These are phyloP conservation scores for Backusella circina DNA, from an alignment of 192 early-diverging fungal genomes.

Conservation along the genomic window DNA sequence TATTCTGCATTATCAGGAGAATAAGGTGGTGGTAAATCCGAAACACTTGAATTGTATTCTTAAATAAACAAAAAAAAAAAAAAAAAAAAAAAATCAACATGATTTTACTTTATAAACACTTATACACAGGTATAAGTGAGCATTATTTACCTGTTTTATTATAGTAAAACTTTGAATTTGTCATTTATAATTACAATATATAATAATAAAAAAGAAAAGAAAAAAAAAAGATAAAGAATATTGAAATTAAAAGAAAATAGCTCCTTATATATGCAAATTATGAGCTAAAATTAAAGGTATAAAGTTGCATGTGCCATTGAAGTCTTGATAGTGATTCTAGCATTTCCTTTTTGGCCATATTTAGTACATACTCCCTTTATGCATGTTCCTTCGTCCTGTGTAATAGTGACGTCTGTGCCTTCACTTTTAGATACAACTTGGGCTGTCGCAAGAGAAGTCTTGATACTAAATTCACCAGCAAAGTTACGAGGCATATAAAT, in stretches of 20 bases:
- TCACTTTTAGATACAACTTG: background rate
- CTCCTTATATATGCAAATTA: background rate
- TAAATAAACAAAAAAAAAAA: background rate
- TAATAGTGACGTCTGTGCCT: background rate
- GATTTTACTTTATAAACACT: background rate
- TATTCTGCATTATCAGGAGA: background rate
- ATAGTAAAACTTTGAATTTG: background rate
- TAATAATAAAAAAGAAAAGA: background rate
- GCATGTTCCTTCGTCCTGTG: background rate
- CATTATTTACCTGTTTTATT: conserved; percentile 2
- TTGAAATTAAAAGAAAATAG: background rate
- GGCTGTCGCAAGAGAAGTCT: background rate
- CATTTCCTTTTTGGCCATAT: background rate
- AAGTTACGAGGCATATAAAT: background rate
- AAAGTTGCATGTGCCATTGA: background rate
- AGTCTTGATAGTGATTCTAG: background rate
- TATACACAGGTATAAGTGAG: background rate
- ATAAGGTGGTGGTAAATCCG: conserved; percentile 2
- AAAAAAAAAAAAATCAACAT: background rate
- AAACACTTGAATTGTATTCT: background rate
- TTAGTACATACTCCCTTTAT: background rate
- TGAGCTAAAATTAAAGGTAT: conserved; percentile 4
- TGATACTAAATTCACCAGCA: background rate
- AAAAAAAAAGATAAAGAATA: background rate
- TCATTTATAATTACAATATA: background rate